Evolutionary conservation across 2,329 filamentous ascomycete species (phyloP).

Genomic region (Paecilomyces formosus): DNA sequence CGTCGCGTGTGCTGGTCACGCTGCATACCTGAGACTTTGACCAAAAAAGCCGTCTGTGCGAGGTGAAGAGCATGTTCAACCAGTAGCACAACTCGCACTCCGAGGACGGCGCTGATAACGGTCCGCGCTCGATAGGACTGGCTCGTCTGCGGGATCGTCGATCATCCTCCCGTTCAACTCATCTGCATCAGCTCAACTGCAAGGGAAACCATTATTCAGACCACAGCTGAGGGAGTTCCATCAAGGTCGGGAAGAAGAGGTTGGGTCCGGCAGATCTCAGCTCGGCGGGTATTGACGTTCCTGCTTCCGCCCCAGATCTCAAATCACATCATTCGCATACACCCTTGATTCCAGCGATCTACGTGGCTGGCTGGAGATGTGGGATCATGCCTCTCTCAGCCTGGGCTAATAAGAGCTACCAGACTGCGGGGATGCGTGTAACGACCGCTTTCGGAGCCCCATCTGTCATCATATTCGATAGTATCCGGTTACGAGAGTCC

Average conservation of each 20-base stretch:
- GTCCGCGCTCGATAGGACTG: not conserved
- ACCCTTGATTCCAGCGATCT: not conserved
- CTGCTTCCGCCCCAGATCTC: not conserved
- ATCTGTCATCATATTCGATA: not conserved
- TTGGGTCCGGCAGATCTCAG: not conserved
- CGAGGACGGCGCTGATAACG: not conserved
- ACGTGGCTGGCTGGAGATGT: not conserved
- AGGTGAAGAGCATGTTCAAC: not conserved
- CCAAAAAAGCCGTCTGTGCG: not conserved
- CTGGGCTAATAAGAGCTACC: not conserved
- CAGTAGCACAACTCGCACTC: not conserved
- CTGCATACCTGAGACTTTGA: not conserved
- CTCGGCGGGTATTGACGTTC: not conserved
- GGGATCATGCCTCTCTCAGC: not conserved
- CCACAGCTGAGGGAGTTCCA: not conserved
- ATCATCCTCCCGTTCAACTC: not conserved
- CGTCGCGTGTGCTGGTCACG: not conserved
- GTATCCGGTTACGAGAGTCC: not conserved
- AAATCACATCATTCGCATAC: not conserved
- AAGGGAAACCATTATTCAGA: not conserved
- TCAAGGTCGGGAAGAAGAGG: not conserved
- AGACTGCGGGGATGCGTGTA: not conserved
- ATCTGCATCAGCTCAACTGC: not conserved
- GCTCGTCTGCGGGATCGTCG: not conserved
- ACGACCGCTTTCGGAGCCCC: not conserved